Conservation (phyloP, 2,329 filamentous ascomycete genomes). For the Xylariaceae sp. region DNA sequence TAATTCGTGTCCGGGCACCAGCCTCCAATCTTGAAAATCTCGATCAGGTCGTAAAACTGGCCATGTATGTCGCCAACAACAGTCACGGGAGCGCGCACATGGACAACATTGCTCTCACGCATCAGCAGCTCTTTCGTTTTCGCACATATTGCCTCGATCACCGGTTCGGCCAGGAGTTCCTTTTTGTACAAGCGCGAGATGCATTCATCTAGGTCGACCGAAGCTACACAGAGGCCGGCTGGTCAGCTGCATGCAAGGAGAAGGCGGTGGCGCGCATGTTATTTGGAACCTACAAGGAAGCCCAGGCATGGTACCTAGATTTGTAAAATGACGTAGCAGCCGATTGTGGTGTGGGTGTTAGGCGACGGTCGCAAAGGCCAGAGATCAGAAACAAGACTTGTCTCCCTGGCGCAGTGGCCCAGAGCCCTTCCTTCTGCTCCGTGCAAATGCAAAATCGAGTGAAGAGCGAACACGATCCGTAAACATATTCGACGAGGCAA, state of each 20-base stretch:
- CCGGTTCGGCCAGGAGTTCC: constrained; percentile 91
- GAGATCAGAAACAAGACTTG: constrained; percentile 8
- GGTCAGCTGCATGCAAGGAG: constrained; percentile 11
- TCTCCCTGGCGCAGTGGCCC: constrained; percentile 6
- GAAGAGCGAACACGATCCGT: constrained; percentile 27
- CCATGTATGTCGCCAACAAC: constrained; percentile 98
- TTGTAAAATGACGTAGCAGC: constrained; percentile 6
- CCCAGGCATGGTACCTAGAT: constrained; percentile 45
- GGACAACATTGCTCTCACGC: constrained; percentile 99
- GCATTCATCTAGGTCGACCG: constrained; percentile 97
- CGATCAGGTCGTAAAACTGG: constrained; percentile 97
- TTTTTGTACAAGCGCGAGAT: constrained; percentile 96
- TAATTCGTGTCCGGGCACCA: constrained; percentile 98
- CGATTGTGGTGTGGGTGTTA: constrained; percentile 8
- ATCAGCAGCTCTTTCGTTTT: constrained; percentile 98
- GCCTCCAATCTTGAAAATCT: constrained; percentile 98
- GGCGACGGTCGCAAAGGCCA: constrained; percentile 9
- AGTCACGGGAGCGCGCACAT: constrained; percentile 90
- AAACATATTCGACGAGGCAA: constrained; percentile 30
- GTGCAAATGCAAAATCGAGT: constrained; percentile 29
- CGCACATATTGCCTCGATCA: constrained; percentile 98
- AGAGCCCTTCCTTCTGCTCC: constrained; percentile 30
- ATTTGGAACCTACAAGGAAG: constrained; percentile 44
- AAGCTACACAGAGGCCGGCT: constrained; percentile 50
- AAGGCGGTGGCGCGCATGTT: constrained; percentile 1